These are phyloP conservation scores for Pseudoscleropodium purum DNA, from an alignment of 225 moss, liverwort and hornwort genomes.

Conservation along the genomic window DNA sequence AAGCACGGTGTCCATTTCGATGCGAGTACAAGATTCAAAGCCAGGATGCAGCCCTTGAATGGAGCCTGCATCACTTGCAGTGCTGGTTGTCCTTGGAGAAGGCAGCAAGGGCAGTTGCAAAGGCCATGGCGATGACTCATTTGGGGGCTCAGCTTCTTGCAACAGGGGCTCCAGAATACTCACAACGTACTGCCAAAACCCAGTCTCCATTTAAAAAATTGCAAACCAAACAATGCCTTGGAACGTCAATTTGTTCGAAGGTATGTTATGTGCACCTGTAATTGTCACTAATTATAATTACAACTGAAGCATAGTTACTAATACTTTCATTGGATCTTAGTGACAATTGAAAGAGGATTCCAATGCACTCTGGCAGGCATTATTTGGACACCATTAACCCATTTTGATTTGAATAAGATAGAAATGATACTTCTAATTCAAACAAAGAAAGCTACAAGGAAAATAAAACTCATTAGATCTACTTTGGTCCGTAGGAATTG, in stretches of 20 bases:
- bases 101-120: background rate
- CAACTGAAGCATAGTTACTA: background rate
- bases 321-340: background rate
- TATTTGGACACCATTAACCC: background rate
- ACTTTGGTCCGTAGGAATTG: background rate
- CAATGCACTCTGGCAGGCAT: background rate
- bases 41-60: background rate
- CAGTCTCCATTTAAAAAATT: background rate
- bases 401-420: background rate
- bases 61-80: background rate
- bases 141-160: background rate
- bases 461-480: background rate
- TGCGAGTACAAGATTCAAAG: background rate
- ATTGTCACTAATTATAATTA: background rate
- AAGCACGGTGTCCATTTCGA: background rate
- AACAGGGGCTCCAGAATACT: background rate
- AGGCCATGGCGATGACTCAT: background rate
- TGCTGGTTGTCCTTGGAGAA: background rate
- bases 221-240: background rate
- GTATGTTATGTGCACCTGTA: background rate
- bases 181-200: background rate
- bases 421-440: background rate
- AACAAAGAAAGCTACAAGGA: background rate
- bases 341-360: background rate
- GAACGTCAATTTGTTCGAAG: background rate